phyloP scores from a whole-genome alignment of 2,329 filamentous ascomycete genomes.

The Fusarium verticillioides region DNA sequence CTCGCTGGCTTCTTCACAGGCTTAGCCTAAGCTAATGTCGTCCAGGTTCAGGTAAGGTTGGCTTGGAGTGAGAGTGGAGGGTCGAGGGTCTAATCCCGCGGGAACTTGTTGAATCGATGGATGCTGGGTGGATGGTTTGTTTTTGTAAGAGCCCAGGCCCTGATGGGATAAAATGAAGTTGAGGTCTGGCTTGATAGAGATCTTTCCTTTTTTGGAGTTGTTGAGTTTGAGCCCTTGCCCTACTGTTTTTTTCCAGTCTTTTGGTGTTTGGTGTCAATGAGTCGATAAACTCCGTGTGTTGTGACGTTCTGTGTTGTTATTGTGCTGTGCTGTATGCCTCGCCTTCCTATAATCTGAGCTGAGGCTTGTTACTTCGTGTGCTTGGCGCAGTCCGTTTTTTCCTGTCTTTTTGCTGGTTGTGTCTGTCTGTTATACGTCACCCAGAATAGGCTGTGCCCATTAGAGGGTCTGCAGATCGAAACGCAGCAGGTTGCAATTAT shows the following conservation, averaged over 20 bases:
- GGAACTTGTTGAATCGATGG: slow-evolving; percentile 27
- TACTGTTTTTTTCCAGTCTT: slow-evolving; percentile 1
- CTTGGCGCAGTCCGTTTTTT: slow-evolving; percentile 34
- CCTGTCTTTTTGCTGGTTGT: slow-evolving; percentile 31
- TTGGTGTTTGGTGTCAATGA: slow-evolving; percentile 10
- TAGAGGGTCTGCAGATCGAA: slow-evolving; percentile 36
- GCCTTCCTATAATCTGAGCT: slow-evolving; percentile 19
- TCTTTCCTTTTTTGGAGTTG: slow-evolving; percentile 34
- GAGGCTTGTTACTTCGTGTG: slow-evolving; percentile 27
- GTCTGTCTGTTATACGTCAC: slow-evolving; percentile 42
- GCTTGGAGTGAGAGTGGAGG: neutral
- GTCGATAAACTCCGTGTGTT: slow-evolving; percentile 19
- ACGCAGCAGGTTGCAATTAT: slow-evolving; percentile 38
- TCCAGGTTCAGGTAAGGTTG: neutral
- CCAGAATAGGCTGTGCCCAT: slow-evolving; percentile 33
- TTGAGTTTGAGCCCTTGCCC: slow-evolving; percentile 39
- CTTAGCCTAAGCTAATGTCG: slow-evolving; percentile 17
- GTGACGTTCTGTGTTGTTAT: neutral
- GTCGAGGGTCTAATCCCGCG: slow-evolving; percentile 21
- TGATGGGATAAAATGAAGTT: slow-evolving; percentile 28
- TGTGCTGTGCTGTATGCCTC: slow-evolving; percentile 28
- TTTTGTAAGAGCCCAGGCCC: slow-evolving; percentile 20
- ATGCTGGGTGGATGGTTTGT: neutral
- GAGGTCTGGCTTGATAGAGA: slow-evolving; percentile 23
- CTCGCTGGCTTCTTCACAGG: slow-evolving; percentile 15